Base-by-base conservation (phyloP, 306 rosid species). In the Fragaria nilgerrensis region DNA sequence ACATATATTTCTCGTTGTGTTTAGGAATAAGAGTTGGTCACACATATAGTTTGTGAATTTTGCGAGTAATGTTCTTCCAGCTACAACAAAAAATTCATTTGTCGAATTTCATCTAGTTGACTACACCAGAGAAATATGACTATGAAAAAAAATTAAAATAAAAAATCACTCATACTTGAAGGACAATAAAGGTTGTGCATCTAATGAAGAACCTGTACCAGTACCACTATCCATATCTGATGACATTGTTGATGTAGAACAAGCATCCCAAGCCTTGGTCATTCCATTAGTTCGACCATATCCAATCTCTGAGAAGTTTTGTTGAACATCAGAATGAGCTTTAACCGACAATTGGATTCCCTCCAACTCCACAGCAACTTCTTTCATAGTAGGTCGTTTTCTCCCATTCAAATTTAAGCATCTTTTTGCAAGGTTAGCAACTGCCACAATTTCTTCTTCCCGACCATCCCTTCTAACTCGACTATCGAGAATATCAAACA, bases 401-500 rank as follows among this genome's bases (percentile, higher is more conserved):
- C 25, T 87, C 23, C 93, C 87, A 14, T 50, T 73, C 78, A 79
- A 65, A 72, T 73, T 37, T 44, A 79, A 6, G 69, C 78, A 65
- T 65, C 68, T 65, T 27, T 12, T 37, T 15, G 74, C 80, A 50
- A 77, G 48, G 10, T 53, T 17, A 19, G 74, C 74, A 36, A 77
- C 66, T 39, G 5, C 67, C 32, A 39, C 7, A 17, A 77, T 37
- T 29, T 55, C 81, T 17, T 43, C 48, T 15, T 12, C 44, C 5
- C 16, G 4, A 3, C 36, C 81, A 11, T 63, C 80, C 14, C 20
- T 62, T 15, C 36, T 13, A 14, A 85, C 83, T 36, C 73, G 73
- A 15, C 23, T 2, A 16, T 89, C 89, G 58, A 85, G 23, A 10
- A 89, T 77, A 10, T 83, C 87, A 45, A 79, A 86, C 0, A 83